Evolutionary conservation across 2,329 filamentous ascomycete species (phyloP), one percentile per base, ranked within the genome.

Genomic region (Drechmeria coniospora): DNA sequence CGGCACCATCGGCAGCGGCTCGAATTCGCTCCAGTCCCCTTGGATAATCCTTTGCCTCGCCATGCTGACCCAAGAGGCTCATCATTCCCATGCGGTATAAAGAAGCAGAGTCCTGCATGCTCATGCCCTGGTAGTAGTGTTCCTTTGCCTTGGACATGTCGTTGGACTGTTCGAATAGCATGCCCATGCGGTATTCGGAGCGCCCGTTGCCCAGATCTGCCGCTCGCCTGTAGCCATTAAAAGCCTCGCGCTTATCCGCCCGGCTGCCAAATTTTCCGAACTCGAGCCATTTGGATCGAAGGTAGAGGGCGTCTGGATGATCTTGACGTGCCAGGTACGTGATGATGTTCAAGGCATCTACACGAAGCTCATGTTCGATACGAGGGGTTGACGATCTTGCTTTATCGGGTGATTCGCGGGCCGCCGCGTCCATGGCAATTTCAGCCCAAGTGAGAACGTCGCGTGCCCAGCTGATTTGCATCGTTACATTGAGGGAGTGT

Each of bases 131-230:
- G 38, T 83, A 74, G 54, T 95, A 98, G 52, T 95, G 86, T 44
- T 78, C 75, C 45, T 94, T 74, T 5, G 90, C 90, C 51, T 92
- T 94, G 36, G 76, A 68, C 34, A 84, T 77, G 45, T 98, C 87
- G 46, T 92, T 92, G 4, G 84, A 87, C 50, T 80, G 84, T 56
- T 98, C 90, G 49, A 86, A 95, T 32, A 94, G 79, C 87, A 95
- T 98, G 36, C 90, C 90, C 57, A 98, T 92, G 25, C 90, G 74
- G 53, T 98, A 98, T 52, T 95, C 83, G 13, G 90, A 86, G 41
- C 90, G 68, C 14, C 78, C 73, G 55, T 86, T 92, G 32, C 83
- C 83, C 42, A 81, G 75, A 42, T 86, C 79, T 17, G 83, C 79
- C n/a, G 90, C 81, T 43, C 77, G 67, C 36, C 75, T 74, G 56